Conservation (phyloP, 2,329 filamentous ascomycete genomes). For the Leptographium wingfieldii region DNA sequence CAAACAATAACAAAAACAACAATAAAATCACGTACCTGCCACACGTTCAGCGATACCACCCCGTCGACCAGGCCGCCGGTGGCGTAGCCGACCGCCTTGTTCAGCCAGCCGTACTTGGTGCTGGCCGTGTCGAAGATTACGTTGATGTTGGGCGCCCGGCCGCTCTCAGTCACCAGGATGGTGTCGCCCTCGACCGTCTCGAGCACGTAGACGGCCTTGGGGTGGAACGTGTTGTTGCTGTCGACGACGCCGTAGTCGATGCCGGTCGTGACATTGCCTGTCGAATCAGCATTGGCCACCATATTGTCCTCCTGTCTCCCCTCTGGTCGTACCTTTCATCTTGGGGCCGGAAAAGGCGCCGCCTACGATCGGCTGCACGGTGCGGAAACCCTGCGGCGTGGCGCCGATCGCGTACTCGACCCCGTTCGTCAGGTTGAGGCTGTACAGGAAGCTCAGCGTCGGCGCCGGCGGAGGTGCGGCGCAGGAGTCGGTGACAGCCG, state of each 20-base stretch:
- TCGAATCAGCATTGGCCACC: background rate
- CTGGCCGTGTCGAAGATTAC: constrained; percentile 23
- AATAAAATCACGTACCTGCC: constrained; percentile 5
- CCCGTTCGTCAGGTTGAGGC: constrained; percentile 15
- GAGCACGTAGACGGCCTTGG: constrained; percentile 26
- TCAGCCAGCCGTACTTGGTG: constrained; percentile 24
- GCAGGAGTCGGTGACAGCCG: background rate
- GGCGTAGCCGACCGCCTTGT: constrained; percentile 19
- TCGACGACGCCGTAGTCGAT: constrained; percentile 26
- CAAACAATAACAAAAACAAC: background rate
- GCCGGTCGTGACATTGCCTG: constrained; percentile 19
- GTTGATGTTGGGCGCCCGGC: constrained; percentile 22
- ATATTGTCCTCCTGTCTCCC: too few species aligned
- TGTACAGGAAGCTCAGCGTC: constrained; percentile 16
- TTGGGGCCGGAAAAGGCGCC: constrained; percentile 24
- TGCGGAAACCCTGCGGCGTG: constrained; percentile 14
- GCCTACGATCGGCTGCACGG: constrained; percentile 23
- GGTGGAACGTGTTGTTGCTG: constrained; percentile 22
- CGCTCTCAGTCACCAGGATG: constrained; percentile 24
- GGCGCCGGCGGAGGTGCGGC: constrained; percentile 10
- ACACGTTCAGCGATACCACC: constrained; percentile 9
- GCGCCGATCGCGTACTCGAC: constrained; percentile 13
- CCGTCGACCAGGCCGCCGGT: constrained; percentile 3
- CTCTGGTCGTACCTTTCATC: constrained; percentile 14
- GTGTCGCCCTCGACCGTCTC: constrained; percentile 24